These are phyloP conservation scores for Saposhnikovia divaricata DNA, from an alignment of 129 eudicot genomes.

Conservation along the genomic window DNA sequence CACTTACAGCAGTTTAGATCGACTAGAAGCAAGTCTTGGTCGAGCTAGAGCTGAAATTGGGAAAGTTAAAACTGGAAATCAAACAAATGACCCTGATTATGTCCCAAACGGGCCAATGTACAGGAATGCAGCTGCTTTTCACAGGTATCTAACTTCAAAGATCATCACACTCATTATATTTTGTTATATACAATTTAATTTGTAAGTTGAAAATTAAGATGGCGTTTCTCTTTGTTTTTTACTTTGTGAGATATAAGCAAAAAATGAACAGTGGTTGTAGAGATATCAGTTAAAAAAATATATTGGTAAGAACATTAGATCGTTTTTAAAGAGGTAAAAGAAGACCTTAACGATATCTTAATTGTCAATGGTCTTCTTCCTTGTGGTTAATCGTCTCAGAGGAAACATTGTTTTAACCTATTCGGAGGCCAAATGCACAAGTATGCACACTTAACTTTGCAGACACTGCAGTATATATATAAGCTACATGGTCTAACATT, in stretches of 20 bases:
- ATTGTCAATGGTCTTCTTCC: background rate
- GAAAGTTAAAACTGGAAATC: slow-evolving; percentile 21
- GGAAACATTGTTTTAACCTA: background rate
- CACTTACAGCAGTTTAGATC: slow-evolving; percentile 26
- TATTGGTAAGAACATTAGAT: background rate
- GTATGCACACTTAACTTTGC: background rate
- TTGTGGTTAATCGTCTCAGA: background rate
- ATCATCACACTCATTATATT: background rate
- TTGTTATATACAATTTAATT: background rate
- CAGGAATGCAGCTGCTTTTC: slow-evolving; percentile 55
- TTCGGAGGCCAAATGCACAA: background rate
- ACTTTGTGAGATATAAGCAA: background rate
- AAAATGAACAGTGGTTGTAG: background rate
- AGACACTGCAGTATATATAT: too few species aligned
- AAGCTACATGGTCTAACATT: too few species aligned
- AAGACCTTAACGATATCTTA: background rate
- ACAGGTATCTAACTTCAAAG: slow-evolving; percentile 35
- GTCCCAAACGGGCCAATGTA: slow-evolving; percentile 71
- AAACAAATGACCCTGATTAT: slow-evolving; percentile 40
- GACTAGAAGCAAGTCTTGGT: slow-evolving; percentile 34
- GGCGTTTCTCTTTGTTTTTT: background rate
- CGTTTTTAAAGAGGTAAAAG: background rate
- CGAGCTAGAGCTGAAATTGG: slow-evolving; percentile 41
- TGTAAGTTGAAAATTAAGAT: background rate
- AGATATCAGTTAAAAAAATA: background rate